A percentile compares a stretch with the other conserved stretches of the same genome.
phyloP scores from a whole-genome alignment of 2,329 filamentous ascomycete species.

The Ophiosphaerella korrae region DNA sequence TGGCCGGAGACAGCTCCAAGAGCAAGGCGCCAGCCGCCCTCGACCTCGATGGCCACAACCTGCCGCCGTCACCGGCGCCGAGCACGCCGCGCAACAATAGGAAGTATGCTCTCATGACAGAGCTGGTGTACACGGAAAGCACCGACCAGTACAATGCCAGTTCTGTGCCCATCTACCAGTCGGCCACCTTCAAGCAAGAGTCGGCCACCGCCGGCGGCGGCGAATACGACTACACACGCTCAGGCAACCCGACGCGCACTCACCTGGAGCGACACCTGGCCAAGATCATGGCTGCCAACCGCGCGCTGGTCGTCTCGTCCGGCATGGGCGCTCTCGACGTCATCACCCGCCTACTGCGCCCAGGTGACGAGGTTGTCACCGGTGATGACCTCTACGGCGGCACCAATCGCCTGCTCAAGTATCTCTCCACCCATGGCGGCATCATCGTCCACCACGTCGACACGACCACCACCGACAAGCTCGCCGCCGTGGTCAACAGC shows the following conservation, averaged over 20 bases:
- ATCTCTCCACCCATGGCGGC: slow-evolving; percentile 83
- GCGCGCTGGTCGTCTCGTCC: slow-evolving; percentile 90
- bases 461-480: slow-evolving; percentile 77
- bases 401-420: slow-evolving; percentile 90
- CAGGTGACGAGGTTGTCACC: slow-evolving; percentile 95
- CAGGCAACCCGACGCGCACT: slow-evolving; percentile 93
- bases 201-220: slow-evolving; percentile 76
- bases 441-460: slow-evolving; percentile 97
- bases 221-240: slow-evolving; percentile 98
- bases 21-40: slow-evolving; percentile 47
- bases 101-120: slow-evolving; percentile 92
- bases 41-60: slow-evolving; percentile 47
- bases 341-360: slow-evolving; percentile 85
- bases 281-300: slow-evolving; percentile 97
- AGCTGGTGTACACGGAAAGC: slow-evolving; percentile 93
- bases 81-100: slow-evolving; percentile 86
- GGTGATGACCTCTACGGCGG: slow-evolving; percentile 97
- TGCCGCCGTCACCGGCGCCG: slow-evolving; percentile 75
- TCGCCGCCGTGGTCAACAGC: slow-evolving; percentile 69
- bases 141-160: slow-evolving; percentile 97
- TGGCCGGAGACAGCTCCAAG: slow-evolving; percentile 43
- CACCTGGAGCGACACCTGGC: slow-evolving; percentile 95
- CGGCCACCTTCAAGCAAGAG: slow-evolving; percentile 95
- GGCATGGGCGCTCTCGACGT: slow-evolving; percentile 98
- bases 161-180: slow-evolving; percentile 96